These are phyloP conservation scores for Leucosporidium yakuticum DNA, from an alignment of 768 basidiomycete species.

Conservation along the genomic window DNA sequence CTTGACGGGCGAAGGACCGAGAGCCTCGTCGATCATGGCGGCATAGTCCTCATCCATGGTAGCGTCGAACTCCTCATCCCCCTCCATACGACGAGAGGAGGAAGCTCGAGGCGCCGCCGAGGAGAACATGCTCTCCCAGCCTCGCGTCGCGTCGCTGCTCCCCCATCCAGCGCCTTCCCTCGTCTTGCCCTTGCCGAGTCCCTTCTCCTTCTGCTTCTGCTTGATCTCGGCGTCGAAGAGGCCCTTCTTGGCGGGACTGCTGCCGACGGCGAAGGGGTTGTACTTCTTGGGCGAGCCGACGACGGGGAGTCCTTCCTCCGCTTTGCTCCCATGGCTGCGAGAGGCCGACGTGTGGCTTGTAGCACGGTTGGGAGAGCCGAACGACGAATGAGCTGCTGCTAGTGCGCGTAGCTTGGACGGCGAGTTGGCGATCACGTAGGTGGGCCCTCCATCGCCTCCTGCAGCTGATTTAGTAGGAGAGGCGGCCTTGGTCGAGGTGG, in stretches of 20 bases:
- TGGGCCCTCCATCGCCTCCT: neutral
- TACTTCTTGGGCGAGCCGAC: constrained; percentile 15
- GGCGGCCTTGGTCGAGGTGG: neutral
- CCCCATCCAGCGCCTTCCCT: neutral
- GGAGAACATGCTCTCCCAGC: neutral
- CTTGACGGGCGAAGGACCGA: constrained; percentile 33
- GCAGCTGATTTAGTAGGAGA: neutral
- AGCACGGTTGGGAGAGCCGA: constrained; percentile 27
- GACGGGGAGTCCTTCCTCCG: neutral
- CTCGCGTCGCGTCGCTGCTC: too few species aligned
- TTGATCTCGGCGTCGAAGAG: constrained; percentile 3
- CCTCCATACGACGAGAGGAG: constrained; percentile 2
- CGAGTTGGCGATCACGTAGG: constrained; percentile 36
- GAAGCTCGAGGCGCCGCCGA: constrained; percentile 3
- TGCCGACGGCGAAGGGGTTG: constrained; percentile 26
- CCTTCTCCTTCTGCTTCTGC: neutral
- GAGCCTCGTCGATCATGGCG: constrained; percentile 3
- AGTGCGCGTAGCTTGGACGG: constrained; percentile 36
- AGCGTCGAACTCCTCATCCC: neutral
- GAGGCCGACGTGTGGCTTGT: neutral
- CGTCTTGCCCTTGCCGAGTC: neutral
- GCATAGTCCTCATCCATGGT: constrained; percentile 8
- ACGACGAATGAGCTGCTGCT: constrained; percentile 32
- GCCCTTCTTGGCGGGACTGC: constrained; percentile 8
- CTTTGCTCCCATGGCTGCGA: neutral